Percentiles rank a stretch among this genome's conserved stretches.
These are phyloP conservation scores for Camellia lanceoleosa DNA, from an alignment of 148 eudicot genomes.

Conservation along the genomic window DNA sequence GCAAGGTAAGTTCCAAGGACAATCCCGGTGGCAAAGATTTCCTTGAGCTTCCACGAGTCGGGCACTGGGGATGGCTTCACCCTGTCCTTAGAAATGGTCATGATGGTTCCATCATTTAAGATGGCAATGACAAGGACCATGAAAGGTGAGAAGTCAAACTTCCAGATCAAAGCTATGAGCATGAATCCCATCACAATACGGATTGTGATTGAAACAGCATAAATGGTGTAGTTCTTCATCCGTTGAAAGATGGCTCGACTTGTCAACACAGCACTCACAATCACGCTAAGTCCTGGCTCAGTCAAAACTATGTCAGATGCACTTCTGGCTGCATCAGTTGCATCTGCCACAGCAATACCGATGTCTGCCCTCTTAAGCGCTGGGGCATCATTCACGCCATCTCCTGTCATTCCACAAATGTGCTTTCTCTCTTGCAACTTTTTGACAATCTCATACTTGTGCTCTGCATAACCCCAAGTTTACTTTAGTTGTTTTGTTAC, in stretches of 20 bases:
- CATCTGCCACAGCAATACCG: slow-evolving; percentile 92
- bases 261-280: slow-evolving; percentile 76
- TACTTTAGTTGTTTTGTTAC: background rate
- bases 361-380: slow-evolving; percentile 92
- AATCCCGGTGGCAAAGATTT: slow-evolving; percentile 78
- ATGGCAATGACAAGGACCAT: slow-evolving; percentile 88
- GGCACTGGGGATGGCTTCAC: slow-evolving; percentile 94
- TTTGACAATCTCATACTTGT: slow-evolving; percentile 92
- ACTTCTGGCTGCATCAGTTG: slow-evolving; percentile 91
- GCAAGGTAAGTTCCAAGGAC: slow-evolving; percentile 86
- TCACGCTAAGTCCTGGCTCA: slow-evolving; percentile 92
- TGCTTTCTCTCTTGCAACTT: slow-evolving; percentile 87
- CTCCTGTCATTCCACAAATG: slow-evolving; percentile 97
- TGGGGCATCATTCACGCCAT: slow-evolving; percentile 97
- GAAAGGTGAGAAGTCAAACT: slow-evolving; percentile 85
- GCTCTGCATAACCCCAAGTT: slow-evolving; percentile 46
- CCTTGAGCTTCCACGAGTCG: slow-evolving; percentile 92
- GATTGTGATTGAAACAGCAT: slow-evolving; percentile 90
- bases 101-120: slow-evolving; percentile 89
- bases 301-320: slow-evolving; percentile 93
- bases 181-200: slow-evolving; percentile 88
- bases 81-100: slow-evolving; percentile 93
- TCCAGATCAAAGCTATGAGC: slow-evolving; percentile 77
- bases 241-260: slow-evolving; percentile 95
- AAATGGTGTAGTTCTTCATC: slow-evolving; percentile 97